phyloP scores from a whole-genome alignment of 1,284 basidiomycete genomes.

The Lentinula novae-zelandiae region DNA sequence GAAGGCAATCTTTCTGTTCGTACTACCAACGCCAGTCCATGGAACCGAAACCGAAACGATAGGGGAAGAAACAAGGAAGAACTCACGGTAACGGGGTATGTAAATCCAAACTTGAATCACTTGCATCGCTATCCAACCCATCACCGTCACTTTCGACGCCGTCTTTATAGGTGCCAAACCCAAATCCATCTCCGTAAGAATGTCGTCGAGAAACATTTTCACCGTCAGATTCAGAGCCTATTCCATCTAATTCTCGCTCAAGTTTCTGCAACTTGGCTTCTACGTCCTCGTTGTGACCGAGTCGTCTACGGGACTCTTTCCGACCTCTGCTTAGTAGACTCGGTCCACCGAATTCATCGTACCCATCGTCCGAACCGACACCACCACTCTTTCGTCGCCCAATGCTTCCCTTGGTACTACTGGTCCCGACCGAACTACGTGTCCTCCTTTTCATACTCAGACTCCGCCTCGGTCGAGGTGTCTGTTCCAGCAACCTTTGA shows the following conservation, averaged over 20 bases:
- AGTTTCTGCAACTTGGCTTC: constrained; percentile 16
- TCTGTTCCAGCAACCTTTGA: neutral
- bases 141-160: constrained; percentile 33
- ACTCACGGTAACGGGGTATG: constrained; percentile 77
- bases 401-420: neutral
- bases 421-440: neutral
- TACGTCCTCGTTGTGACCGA: constrained; percentile 23
- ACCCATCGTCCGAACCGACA: constrained; percentile 9
- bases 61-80: constrained; percentile 8
- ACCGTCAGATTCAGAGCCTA: neutral
- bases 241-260: constrained; percentile 34
- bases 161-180: neutral
- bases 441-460: neutral
- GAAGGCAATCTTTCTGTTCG: neutral
- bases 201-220: neutral
- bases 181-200: constrained; percentile 1
- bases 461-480: constrained; percentile 7
- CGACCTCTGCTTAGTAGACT: neutral
- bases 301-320: constrained; percentile 6
- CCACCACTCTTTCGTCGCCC: neutral
- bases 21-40: neutral
- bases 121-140: constrained; percentile 23
- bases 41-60: neutral
- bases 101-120: constrained; percentile 70
- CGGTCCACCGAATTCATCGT: constrained; percentile 11